These are phyloP conservation scores for Alnus glutinosa DNA, from an alignment of 306 rosid species.

Conservation along the genomic window DNA sequence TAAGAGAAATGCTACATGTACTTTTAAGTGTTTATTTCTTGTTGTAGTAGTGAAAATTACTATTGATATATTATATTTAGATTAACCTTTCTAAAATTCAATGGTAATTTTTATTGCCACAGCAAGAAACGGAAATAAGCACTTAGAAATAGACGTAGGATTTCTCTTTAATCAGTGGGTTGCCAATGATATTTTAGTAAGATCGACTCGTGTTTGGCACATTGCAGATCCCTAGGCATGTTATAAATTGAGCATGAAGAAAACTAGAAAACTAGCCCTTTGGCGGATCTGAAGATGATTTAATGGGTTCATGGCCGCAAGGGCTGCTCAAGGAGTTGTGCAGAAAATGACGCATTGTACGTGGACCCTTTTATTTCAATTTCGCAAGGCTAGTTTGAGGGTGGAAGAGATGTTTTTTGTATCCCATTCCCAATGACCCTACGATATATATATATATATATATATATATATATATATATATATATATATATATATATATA, in stretches of 20 bases:
- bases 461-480: no score
- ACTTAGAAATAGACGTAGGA: no score
- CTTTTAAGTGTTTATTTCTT: no score
- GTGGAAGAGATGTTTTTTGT: not conserved
- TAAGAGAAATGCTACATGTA: no score
- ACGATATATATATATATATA: no score
- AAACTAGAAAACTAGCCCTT: not conserved
- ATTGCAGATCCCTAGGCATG: not conserved
- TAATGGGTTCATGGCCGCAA: not conserved
- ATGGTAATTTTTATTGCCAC: no score
- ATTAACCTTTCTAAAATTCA: no score
- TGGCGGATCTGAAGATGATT: not conserved
- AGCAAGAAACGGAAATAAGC: no score
- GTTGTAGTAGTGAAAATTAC: no score
- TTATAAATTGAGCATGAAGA: not conserved
- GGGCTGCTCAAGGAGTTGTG: not conserved
- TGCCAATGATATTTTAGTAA: slow-evolving; percentile 1
- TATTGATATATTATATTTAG: no score
- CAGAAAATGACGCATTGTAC: not conserved
- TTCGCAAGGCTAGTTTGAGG: not conserved
- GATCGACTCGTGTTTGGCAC: not conserved
- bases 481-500: no score
- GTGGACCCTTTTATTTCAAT: not conserved
- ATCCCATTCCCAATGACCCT: not conserved
- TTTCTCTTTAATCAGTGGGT: not conserved